Percentiles rank a stretch among this genome's conserved stretches.
These are phyloP conservation scores for Smithsoniella earleae DNA, from an alignment of 163 green algal genomes.

Conservation along the genomic window DNA sequence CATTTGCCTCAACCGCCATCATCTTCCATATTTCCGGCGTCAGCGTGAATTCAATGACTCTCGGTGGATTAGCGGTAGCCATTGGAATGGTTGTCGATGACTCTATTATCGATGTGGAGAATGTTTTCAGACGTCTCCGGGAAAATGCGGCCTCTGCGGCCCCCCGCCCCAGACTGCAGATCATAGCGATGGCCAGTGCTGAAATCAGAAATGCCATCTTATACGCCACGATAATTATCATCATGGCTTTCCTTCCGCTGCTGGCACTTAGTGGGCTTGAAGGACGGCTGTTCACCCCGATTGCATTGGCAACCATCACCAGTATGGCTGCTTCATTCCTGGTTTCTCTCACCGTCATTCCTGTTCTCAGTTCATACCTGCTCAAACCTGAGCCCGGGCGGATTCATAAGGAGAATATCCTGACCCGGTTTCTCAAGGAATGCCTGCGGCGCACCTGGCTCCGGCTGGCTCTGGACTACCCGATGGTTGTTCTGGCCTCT, in stretches of 20 bases:
- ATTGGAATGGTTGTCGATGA: slow-evolving; percentile 31
- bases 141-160: neutral
- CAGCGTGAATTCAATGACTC: slow-evolving; percentile 18
- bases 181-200: neutral
- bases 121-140: neutral
- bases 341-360: too few species aligned
- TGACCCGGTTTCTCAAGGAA: too few species aligned
- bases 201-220: neutral
- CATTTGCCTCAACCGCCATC: neutral
- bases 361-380: too few species aligned
- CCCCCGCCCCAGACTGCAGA: neutral
- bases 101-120: slow-evolving; percentile 26
- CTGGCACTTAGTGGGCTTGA: neutral
- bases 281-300: neutral
- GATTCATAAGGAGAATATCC: too few species aligned
- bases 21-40: neutral
- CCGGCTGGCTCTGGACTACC: too few species aligned
- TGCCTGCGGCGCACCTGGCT: too few species aligned
- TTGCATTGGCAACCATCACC: neutral
- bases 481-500: too few species aligned
- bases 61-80: slow-evolving; percentile 5
- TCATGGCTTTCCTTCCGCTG: neutral
- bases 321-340: neutral
- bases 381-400: too few species aligned
- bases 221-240: neutral